phyloP scores from a whole-genome alignment of 345 rosid genomes.

The Pugionium cornutum region DNA sequence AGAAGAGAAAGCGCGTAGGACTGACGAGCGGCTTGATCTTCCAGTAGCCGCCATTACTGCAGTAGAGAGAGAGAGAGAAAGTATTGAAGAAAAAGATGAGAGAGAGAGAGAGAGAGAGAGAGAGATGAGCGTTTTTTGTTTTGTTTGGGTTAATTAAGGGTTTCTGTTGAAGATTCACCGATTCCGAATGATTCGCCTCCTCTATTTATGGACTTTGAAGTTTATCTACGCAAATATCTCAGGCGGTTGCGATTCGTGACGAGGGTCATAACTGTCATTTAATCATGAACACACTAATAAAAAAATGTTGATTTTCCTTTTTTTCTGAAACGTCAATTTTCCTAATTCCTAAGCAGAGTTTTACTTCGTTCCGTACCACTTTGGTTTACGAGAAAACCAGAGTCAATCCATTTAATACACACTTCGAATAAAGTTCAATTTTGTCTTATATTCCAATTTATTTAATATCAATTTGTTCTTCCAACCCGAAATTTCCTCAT shows the following conservation, averaged over 20 bases:
- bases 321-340: background rate
- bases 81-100: background rate
- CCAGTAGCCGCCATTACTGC: constrained; percentile 11
- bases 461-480: background rate
- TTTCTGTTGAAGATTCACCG: constrained; percentile 13
- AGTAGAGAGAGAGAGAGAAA: background rate
- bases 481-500: background rate
- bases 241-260: constrained; percentile 21
- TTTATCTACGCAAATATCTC: constrained; percentile 7
- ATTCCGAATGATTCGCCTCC: constrained; percentile 28
- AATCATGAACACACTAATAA: too few relatives aligned
- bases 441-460: background rate
- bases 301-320: background rate
- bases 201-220: constrained; percentile 20
- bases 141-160: constrained; percentile 5
- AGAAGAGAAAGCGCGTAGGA: background rate
- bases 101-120: constrained; percentile 9
- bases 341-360: background rate
- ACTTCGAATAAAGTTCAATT: background rate
- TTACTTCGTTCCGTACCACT: too few relatives aligned
- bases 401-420: background rate
- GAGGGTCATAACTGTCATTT: constrained; percentile 10
- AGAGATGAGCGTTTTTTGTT: constrained; percentile 11
- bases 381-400: background rate
- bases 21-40: background rate